Conservation (phyloP, 2,329 filamentous ascomycete species). For the Coniosporium tulheliwenetii region DNA sequence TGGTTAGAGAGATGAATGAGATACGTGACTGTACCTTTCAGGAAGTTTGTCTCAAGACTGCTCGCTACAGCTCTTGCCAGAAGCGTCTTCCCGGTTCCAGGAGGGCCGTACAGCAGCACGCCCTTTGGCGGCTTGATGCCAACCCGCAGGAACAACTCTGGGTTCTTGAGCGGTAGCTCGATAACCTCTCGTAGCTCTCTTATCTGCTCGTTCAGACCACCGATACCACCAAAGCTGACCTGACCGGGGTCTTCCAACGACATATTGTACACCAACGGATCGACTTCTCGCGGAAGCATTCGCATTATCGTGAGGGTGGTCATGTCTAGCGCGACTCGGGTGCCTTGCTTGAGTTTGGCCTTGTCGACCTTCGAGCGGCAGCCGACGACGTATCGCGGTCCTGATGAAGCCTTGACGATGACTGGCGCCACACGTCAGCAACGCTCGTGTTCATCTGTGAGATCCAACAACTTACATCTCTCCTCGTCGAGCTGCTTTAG, state of each 20-base stretch:
- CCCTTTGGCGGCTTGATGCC: slow-evolving; percentile 99
- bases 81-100: slow-evolving; percentile 92
- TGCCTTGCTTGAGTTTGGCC: slow-evolving; percentile 92
- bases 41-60: slow-evolving; percentile 92
- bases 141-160: slow-evolving; percentile 88
- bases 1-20: not conserved
- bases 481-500: slow-evolving; percentile 98
- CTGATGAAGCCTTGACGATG: slow-evolving; percentile 96
- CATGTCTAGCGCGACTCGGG: slow-evolving; percentile 95
- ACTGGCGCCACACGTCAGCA: slow-evolving; percentile 35
- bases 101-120: slow-evolving; percentile 87
- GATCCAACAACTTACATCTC: slow-evolving; percentile 87
- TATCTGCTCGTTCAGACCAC: slow-evolving; percentile 96
- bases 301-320: slow-evolving; percentile 99
- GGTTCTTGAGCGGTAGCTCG: slow-evolving; percentile 94
- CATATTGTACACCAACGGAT: slow-evolving; percentile 99
- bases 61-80: slow-evolving; percentile 89
- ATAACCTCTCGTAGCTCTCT: slow-evolving; percentile 95
- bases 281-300: slow-evolving; percentile 96
- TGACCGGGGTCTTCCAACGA: slow-evolving; percentile 95
- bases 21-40: slow-evolving; percentile 54
- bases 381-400: slow-evolving; percentile 92
- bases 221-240: slow-evolving; percentile 94
- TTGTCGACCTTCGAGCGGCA: slow-evolving; percentile 98
- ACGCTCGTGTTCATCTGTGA: no score